A percentile compares a stretch with the other conserved stretches of the same genome.
Conservation (phyloP, 306 rosid species). For the Parietaria judaica region DNA sequence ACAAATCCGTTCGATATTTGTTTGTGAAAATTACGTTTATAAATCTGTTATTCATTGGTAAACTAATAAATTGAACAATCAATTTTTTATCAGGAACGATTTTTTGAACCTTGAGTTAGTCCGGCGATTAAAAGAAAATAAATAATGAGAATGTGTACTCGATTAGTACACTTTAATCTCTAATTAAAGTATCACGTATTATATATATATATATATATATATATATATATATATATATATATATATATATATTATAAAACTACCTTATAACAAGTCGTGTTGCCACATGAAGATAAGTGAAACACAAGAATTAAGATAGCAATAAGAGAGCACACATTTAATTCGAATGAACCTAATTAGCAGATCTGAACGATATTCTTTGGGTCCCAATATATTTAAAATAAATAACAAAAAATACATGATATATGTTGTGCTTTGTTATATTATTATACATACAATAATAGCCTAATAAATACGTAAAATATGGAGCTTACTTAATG, state of each 20-base stretch:
- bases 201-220: no score
- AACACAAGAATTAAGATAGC: neutral
- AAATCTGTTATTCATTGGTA: no score
- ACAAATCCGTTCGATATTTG: no score
- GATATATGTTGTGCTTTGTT: neutral
- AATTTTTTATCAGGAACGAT: no score
- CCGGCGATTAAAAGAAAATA: no score
- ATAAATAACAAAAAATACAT: neutral
- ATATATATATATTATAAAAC: neutral
- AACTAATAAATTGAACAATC: no score
- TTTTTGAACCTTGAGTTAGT: no score
- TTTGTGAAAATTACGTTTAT: no score
- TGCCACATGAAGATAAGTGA: slow-evolving; percentile 15
- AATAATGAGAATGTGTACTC: no score
- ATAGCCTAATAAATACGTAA: no score
- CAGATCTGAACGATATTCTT: slow-evolving; percentile 3
- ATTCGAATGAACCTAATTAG: neutral
- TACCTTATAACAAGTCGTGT: slow-evolving; percentile 22
- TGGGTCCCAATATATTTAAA: neutral
- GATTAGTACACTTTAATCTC: no score
- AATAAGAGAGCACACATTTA: neutral
- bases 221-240: neutral
- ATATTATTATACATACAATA: neutral
- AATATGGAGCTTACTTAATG: neutral
- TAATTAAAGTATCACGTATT: no score